Base-by-base conservation (phyloP, 2,329 filamentous ascomycete species). In the Eutypa lata region DNA sequence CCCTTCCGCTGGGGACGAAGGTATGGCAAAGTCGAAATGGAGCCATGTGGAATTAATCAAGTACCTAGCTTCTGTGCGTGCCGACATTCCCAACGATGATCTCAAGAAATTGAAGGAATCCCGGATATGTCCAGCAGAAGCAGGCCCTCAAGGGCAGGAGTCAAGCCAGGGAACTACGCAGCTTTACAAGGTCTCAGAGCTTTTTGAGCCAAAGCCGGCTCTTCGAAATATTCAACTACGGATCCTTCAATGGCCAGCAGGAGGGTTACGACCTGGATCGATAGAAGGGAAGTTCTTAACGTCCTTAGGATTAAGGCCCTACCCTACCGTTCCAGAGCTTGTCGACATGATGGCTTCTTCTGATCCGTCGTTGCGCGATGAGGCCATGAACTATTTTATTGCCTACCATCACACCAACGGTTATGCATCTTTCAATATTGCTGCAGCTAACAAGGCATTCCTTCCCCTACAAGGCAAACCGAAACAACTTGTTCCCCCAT, bases 21-120 rank as follows among this genome's bases (percentile, higher is more conserved):
- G 80, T 24, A 72, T 71, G 37, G 76, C 76, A 21, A 72, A 75
- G 21, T 80, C 79, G 55, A 86, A 86, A 68, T 96, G 90, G 90
- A 97, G 91, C 53, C 93, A 97, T 67, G 86, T 96, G 55, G 93
- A 99, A 67, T 77, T 99, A 24, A 91, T 99, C 70, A 93, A 91
- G 62, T 99, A 99, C 63, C 81, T 99, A 43, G 84, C 93, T 11
- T 96, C 92, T 8, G 94, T 99, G 26, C 85, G 84, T 55, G 83
- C 89, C 49, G 94, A 99, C 61, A 97, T 99, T 54, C 94, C 94
- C 0, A 71, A 74, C 10, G 86, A 87, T 48, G 94, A 99, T 67
- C 81, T 97, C 51, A 85, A 83, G 58, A 89, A 88, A 64, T 78
- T 99, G 22, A 87, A 82, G 52, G 81, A 86, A 47, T 91, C 91